Evolutionary conservation across 129 eudicot species (phyloP).

Genomic region (Silybum marianum): DNA sequence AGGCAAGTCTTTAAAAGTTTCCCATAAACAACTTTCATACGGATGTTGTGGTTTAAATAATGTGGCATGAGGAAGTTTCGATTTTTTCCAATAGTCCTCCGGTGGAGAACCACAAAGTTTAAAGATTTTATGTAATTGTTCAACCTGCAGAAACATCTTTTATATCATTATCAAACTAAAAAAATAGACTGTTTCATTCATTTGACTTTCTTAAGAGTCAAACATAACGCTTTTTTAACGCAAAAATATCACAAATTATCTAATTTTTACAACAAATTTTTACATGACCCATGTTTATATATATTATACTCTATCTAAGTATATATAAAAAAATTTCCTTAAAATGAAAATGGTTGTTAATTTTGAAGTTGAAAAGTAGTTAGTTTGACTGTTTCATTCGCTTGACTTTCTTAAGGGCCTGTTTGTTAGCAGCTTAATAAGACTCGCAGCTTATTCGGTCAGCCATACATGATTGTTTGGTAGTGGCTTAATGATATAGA

Average conservation of each 20-base stretch:
- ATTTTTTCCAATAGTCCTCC: constrained; percentile 88
- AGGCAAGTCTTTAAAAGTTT: constrained; percentile 77
- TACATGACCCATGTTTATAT: not conserved
- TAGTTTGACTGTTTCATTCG: constrained; percentile 36
- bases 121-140: constrained; percentile 92
- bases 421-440: too few species aligned
- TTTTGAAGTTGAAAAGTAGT: constrained; percentile 14
- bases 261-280: not conserved
- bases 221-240: not conserved
- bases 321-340: not conserved
- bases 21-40: constrained; percentile 74
- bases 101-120: constrained; percentile 96
- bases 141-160: constrained; percentile 50
- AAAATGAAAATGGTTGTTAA: not conserved
- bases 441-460: too few species aligned
- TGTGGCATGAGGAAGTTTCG: constrained; percentile 94
- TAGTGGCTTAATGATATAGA: too few species aligned
- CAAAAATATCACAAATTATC: not conserved
- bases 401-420: too few species aligned
- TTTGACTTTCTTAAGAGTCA: not conserved
- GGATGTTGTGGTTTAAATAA: constrained; percentile 93
- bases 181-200: not conserved
- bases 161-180: not conserved
- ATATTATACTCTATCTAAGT: not conserved
- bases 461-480: too few species aligned